Evolutionary conservation across 2,329 filamentous ascomycete genomes (phyloP).

Genomic region (Diaporthe sp.): DNA sequence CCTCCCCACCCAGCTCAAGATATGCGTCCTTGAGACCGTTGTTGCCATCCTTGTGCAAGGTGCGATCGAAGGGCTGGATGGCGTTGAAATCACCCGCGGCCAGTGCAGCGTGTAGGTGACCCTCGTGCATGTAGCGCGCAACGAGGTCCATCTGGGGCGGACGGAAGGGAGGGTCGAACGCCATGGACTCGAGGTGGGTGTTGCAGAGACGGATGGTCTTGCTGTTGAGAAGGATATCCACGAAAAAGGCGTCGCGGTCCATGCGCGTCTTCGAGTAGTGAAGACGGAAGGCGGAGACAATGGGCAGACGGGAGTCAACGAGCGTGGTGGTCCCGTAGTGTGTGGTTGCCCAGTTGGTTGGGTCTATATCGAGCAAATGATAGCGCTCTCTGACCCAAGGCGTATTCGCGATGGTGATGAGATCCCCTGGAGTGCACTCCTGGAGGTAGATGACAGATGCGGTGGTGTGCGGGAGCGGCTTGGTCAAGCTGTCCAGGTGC

Average conservation of each 20-base stretch:
- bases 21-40: conserved; percentile 65
- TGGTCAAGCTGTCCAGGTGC: conserved; percentile 43
- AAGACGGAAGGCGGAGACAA: conserved; percentile 62
- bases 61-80: conserved; percentile 65
- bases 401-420: conserved; percentile 56
- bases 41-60: conserved; percentile 58
- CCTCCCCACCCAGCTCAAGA: conserved; percentile 62
- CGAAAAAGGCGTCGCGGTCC: conserved; percentile 66
- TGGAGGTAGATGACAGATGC: conserved; percentile 63
- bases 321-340: conserved; percentile 67
- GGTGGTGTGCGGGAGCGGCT: conserved; percentile 15
- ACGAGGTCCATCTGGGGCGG: conserved; percentile 61
- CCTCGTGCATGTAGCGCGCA: conserved; percentile 55
- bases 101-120: conserved; percentile 54
- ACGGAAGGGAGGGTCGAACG: conserved; percentile 60
- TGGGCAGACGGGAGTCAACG: conserved; percentile 59
- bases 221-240: conserved; percentile 57
- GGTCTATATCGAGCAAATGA: conserved; percentile 60
- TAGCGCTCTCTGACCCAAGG: conserved; percentile 63
- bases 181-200: conserved; percentile 68
- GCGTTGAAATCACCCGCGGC: conserved; percentile 70
- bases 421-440: conserved; percentile 62
- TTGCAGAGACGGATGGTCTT: conserved; percentile 63
- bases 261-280: conserved; percentile 62
- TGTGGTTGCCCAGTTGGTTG: conserved; percentile 56